Percentiles rank a stretch among this genome's conserved stretches.
Evolutionary conservation across 2,329 filamentous ascomycete species (phyloP).

Genomic region (Colletotrichum viniferum): DNA sequence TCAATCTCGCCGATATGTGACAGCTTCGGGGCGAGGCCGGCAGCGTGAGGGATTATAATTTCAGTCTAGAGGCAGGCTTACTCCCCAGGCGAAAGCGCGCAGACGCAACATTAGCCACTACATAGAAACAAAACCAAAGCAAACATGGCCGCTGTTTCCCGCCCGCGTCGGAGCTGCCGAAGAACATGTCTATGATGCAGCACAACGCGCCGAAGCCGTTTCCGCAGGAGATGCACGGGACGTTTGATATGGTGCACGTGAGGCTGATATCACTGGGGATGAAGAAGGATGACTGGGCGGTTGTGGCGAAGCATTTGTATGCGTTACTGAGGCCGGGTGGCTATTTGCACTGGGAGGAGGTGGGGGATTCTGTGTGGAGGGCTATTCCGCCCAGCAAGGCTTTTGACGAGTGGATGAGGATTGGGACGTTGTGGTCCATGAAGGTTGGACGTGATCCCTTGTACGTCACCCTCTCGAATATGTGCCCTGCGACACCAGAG

Average conservation of each 20-base stretch:
- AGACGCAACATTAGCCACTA: background rate
- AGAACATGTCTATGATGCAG: constrained; percentile 9
- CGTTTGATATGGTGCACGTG: constrained; percentile 23
- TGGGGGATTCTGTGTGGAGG: background rate
- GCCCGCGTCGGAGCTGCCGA: background rate
- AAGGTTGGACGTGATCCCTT: background rate
- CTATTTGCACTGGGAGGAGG: constrained; percentile 23
- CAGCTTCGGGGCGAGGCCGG: background rate
- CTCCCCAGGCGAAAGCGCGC: background rate
- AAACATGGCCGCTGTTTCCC: background rate
- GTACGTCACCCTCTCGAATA: background rate
- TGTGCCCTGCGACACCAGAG: too few species aligned
- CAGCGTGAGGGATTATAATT: background rate
- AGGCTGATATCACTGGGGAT: constrained; percentile 11
- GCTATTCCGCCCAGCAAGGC: constrained; percentile 3
- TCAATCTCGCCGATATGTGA: background rate
- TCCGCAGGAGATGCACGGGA: background rate
- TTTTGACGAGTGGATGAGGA: background rate
- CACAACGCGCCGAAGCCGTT: constrained; percentile 18
- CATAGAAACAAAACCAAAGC: background rate
- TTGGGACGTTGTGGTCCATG: background rate
- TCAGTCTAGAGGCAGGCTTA: background rate
- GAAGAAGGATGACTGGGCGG: constrained; percentile 19
- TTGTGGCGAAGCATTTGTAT: constrained; percentile 1
- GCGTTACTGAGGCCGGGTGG: constrained; percentile 18